A percentile compares a stretch with the other conserved stretches of the same genome.
Evolutionary conservation across 148 eudicot genomes (phyloP).

Genomic region (Amaranthus cruentus): DNA sequence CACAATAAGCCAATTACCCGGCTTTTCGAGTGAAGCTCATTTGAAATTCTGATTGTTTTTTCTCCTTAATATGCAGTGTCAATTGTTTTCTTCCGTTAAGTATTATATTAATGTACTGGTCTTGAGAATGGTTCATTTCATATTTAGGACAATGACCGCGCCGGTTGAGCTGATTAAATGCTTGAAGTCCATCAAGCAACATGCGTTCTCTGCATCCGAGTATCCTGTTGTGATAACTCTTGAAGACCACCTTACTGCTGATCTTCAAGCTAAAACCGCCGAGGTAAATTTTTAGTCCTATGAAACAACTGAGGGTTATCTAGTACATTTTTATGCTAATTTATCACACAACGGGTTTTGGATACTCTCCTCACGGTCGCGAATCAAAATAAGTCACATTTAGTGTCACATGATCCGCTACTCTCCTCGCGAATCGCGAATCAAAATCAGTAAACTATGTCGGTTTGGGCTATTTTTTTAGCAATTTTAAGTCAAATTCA

Average conservation of each 20-base stretch:
- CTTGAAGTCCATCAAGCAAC: slow-evolving; percentile 59
- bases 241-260: slow-evolving; percentile 86
- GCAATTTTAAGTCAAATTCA: too few relatives aligned
- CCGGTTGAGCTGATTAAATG: slow-evolving; percentile 72
- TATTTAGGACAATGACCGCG: slow-evolving; percentile 70
- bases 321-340: not conserved
- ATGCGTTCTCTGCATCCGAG: slow-evolving; percentile 69
- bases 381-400: too few relatives aligned
- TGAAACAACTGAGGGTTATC: not conserved
- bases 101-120: not conserved
- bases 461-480: too few relatives aligned
- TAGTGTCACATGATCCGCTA: too few relatives aligned
- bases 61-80: not conserved
- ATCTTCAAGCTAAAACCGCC: slow-evolving; percentile 87
- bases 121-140: not conserved
- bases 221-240: slow-evolving; percentile 83
- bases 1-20: slow-evolving; percentile 5
- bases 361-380: not conserved
- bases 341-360: not conserved
- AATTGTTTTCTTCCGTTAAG: not conserved
- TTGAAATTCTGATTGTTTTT: not conserved
- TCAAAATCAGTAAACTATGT: too few relatives aligned
- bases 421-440: too few relatives aligned
- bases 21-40: not conserved
- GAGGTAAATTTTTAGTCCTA: slow-evolving; percentile 42